Evolutionary conservation across 768 basidiomycete genomes (phyloP).

Genomic region (Phylloporus rhodoxanthus): DNA sequence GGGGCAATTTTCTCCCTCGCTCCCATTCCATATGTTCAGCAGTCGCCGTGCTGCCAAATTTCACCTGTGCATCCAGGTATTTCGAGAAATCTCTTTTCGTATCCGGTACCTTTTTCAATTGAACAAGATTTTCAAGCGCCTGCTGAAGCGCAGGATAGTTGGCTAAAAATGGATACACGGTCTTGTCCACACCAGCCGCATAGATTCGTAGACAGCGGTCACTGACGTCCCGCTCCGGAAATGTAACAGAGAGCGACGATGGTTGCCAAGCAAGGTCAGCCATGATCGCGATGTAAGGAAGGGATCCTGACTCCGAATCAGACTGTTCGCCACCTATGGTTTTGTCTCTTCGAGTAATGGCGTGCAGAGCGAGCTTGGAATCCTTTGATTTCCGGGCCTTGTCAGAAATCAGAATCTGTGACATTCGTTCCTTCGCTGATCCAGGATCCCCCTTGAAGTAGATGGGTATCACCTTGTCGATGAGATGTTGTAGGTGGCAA

Average conservation of each 20-base stretch:
- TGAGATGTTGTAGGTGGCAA: background rate
- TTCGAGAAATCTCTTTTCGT: too few relatives aligned
- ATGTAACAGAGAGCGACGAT: too few relatives aligned
- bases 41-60: too few relatives aligned
- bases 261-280: background rate
- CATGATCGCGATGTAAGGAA: background rate
- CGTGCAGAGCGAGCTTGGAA: background rate
- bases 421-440: background rate
- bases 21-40: too few relatives aligned
- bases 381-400: too few relatives aligned
- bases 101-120: background rate
- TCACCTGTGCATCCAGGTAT: too few relatives aligned
- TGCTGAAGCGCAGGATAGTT: background rate
- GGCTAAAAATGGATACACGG: background rate
- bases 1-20: too few relatives aligned
- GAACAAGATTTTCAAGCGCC: background rate
- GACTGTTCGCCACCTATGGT: background rate
- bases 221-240: background rate
- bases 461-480: background rate
- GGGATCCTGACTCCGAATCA: background rate
- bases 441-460: background rate
- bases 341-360: background rate
- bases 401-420: background rate
- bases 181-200: background rate
- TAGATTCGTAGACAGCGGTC: background rate